Evolutionary conservation across 2,329 filamentous ascomycete genomes (phyloP).

Genomic region (Diaporthe citriasiana): DNA sequence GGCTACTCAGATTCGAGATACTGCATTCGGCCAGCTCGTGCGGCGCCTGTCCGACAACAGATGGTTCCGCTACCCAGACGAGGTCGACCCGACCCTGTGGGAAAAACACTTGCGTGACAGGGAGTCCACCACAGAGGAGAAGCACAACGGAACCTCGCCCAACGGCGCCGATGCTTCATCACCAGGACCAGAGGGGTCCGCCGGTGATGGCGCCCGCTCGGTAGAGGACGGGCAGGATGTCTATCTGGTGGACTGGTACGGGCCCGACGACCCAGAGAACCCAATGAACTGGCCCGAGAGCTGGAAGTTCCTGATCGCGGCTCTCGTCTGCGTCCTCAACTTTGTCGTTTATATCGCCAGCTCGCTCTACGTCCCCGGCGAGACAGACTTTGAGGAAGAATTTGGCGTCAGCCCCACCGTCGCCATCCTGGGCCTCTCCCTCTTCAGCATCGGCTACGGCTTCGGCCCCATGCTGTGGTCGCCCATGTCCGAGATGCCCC

Average conservation of each 20-base stretch:
- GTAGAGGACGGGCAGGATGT: background rate
- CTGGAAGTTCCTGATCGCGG: background rate
- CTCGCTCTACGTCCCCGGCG: constrained; percentile 31
- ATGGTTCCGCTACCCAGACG: background rate
- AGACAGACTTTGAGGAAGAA: constrained; percentile 2
- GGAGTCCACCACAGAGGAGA: background rate
- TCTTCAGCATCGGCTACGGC: constrained; percentile 19
- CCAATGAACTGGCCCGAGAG: background rate
- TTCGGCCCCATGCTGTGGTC: constrained; percentile 26
- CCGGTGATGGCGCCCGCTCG: background rate
- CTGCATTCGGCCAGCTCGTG: constrained; percentile 2
- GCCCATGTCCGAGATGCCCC: constrained; percentile 23
- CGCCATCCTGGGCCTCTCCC: constrained; percentile 11
- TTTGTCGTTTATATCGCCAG: constrained; percentile 31
- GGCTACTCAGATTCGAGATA: constrained; percentile 23
- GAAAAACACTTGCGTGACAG: background rate
- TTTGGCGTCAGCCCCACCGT: constrained; percentile 18
- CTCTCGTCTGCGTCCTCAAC: background rate
- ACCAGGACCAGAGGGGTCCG: background rate
- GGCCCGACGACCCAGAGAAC: background rate
- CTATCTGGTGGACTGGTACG: constrained; percentile 7
- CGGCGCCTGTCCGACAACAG: background rate
- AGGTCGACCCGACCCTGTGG: constrained; percentile 8
- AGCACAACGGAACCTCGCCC: background rate
- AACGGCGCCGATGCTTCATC: background rate